Evolutionary conservation across 2,329 filamentous ascomycete species (phyloP).

Genomic region (Pochonia chlamydosporia): DNA sequence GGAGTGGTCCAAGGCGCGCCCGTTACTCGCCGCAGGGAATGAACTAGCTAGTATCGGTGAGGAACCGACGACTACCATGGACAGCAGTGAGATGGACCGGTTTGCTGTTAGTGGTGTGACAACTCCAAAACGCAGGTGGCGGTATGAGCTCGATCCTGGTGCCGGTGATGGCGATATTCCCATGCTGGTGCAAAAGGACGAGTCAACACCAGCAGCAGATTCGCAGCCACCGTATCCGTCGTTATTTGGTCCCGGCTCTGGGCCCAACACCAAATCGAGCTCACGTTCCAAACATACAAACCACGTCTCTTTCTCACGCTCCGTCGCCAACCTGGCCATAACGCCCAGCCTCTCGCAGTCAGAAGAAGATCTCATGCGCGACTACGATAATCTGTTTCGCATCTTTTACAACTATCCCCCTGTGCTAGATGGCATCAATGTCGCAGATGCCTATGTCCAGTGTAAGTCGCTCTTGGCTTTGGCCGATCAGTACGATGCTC

Average conservation of each 20-base stretch:
- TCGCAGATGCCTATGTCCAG: constrained; percentile 87
- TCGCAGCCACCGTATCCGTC: constrained; percentile 18
- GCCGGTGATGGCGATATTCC: constrained; percentile 70
- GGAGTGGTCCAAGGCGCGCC: constrained; percentile 53
- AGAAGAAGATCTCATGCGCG: constrained; percentile 72
- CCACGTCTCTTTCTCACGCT: constrained; percentile 67
- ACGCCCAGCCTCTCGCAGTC: constrained; percentile 43
- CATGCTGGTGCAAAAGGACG: constrained; percentile 79
- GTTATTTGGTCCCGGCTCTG: constrained; percentile 30
- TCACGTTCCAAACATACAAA: constrained; percentile 23
- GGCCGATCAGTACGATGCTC: constrained; percentile 91
- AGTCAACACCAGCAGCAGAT: constrained; percentile 14
- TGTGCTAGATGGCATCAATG: constrained; percentile 75
- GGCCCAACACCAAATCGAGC: constrained; percentile 45
- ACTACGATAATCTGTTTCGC: constrained; percentile 94
- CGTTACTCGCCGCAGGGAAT: constrained; percentile 24
- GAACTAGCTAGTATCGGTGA: constrained; percentile 52
- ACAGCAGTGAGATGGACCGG: constrained; percentile 13
- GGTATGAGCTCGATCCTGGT: constrained; percentile 80
- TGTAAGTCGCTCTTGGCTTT: constrained; percentile 84
- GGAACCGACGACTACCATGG: constrained; percentile 22
- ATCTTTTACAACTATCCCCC: constrained; percentile 94
- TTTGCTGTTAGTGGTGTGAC: constrained; percentile 2
- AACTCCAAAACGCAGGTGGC: constrained; percentile 57
- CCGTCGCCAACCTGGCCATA: constrained; percentile 71